A percentile compares a stretch with the other conserved stretches of the same genome.
Conservation (phyloP, 208 protist species). For the Acanthamoeba sp. region DNA sequence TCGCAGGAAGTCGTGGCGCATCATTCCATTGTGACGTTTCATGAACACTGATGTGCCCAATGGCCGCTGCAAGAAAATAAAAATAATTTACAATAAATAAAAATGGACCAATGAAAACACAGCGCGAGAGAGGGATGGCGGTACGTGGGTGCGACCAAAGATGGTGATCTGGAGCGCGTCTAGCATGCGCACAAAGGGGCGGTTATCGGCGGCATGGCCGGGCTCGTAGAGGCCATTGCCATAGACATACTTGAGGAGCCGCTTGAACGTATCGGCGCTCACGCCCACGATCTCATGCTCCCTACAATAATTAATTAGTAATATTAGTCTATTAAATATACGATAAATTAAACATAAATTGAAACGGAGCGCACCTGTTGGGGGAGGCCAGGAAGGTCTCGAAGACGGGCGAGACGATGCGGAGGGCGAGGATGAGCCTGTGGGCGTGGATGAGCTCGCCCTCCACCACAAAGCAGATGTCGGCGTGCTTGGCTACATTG, state of each 20-base stretch:
- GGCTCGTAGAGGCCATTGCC: conserved; percentile 58
- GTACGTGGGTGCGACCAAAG: conserved; percentile 19
- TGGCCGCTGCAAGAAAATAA: background rate
- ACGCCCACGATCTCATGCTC: background rate
- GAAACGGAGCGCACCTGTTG: background rate
- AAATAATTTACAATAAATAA: no score
- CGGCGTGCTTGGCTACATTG: conserved; percentile 22
- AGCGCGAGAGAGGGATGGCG: background rate
- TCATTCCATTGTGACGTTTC: background rate
- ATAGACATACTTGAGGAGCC: conserved; percentile 6
- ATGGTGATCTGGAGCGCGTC: background rate
- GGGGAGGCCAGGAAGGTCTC: background rate
- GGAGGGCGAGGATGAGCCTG: background rate
- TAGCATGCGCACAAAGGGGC: background rate
- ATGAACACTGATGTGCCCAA: background rate
- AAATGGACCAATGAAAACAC: background rate
- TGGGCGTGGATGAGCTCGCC: conserved; percentile 9
- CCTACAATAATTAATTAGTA: background rate
- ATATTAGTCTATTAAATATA: no score
- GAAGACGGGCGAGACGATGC: conserved; percentile 19
- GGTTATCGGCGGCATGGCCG: background rate
- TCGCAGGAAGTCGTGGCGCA: background rate
- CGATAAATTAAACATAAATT: background rate
- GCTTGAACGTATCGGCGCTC: background rate
- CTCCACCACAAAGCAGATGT: conserved; percentile 5